These are phyloP conservation scores for Xylaria sp. DNA, from an alignment of 2,329 filamentous ascomycete genomes.

Conservation along the genomic window DNA sequence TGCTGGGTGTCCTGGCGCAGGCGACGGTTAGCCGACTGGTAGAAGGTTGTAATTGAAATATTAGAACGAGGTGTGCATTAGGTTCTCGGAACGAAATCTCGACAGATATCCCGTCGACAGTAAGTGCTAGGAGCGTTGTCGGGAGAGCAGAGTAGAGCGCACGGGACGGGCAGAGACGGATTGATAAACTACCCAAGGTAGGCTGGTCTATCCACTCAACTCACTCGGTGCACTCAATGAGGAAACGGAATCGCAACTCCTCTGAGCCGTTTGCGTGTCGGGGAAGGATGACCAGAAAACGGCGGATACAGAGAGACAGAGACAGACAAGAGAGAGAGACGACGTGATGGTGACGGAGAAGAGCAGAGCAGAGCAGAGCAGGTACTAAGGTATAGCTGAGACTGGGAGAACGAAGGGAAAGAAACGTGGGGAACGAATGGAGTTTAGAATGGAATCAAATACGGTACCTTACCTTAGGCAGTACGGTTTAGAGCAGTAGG, in stretches of 20 bases:
- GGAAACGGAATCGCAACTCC: constrained; percentile 5
- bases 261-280: constrained; percentile 3
- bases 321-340: background rate
- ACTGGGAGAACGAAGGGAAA: constrained; percentile 5
- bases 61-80: background rate
- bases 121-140: background rate
- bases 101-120: background rate
- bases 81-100: constrained; percentile 1
- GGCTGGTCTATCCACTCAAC: background rate
- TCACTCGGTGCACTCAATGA: constrained; percentile 8
- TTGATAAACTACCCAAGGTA: background rate
- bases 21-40: constrained; percentile 13
- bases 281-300: constrained; percentile 3
- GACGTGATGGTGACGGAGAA: background rate
- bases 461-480: constrained; percentile 1
- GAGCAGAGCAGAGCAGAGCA: background rate
- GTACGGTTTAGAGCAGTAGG: background rate
- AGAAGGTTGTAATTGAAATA: background rate
- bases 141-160: constrained; percentile 1
- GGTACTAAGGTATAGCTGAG: background rate
- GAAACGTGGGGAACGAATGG: constrained; percentile 12
- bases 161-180: background rate
- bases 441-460: constrained; percentile 10
- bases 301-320: background rate
- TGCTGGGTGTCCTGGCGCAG: constrained; percentile 9